Percentiles rank a stretch among this genome's conserved stretches.
Conservation (phyloP, 371 early-diverging fungal genomes). For the Haplosporangium sp. region DNA sequence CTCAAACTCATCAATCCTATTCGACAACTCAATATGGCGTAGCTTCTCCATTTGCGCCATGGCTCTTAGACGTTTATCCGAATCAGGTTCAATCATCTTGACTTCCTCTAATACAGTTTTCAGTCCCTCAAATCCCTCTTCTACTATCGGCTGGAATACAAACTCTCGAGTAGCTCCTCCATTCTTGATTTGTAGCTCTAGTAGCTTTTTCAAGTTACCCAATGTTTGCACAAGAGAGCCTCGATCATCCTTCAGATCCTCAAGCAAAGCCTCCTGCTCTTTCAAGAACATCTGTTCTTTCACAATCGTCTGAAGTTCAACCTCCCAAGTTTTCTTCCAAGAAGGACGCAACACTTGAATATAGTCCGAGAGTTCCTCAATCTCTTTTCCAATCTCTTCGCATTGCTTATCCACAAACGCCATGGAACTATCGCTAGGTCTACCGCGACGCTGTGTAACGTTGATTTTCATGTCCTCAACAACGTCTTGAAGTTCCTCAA, state of each 20-base stretch:
- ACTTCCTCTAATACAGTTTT: conserved; percentile 79
- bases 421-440: conserved; percentile 70
- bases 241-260: conserved; percentile 76
- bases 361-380: conserved; percentile 62
- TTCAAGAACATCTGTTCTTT: conserved; percentile 84
- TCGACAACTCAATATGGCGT: conserved; percentile 73
- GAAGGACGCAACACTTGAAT: conserved; percentile 68
- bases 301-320: conserved; percentile 82
- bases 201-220: conserved; percentile 68
- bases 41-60: conserved; percentile 74
- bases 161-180: conserved; percentile 31
- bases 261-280: conserved; percentile 75
- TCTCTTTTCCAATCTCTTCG: conserved; percentile 58
- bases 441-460: conserved; percentile 76
- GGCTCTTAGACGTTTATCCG: conserved; percentile 73
- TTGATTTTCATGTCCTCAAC: conserved; percentile 83
- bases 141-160: conserved; percentile 67
- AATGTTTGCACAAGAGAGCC: conserved; percentile 66
- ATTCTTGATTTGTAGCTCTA: conserved; percentile 64
- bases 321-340: conserved; percentile 89
- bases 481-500: conserved; percentile 77
- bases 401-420: conserved; percentile 65
- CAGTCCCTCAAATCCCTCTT: conserved; percentile 71
- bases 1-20: conserved; percentile 78
- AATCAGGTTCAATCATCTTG: conserved; percentile 74